These are phyloP conservation scores for Exophiala viscosa DNA, from an alignment of 2,329 filamentous ascomycete genomes.

Conservation along the genomic window DNA sequence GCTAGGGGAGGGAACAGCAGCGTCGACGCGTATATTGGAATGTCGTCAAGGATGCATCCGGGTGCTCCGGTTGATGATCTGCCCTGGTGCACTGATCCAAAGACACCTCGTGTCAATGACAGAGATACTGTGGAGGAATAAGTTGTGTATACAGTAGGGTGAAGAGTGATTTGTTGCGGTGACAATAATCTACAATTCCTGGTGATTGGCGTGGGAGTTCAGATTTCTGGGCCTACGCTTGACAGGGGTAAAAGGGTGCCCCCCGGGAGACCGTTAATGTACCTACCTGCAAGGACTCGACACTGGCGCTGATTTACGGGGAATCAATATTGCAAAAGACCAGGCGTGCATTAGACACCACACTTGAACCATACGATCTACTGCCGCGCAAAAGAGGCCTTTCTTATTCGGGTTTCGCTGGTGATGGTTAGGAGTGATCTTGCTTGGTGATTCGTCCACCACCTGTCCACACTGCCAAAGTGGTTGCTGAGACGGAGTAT, in stretches of 20 bases:
- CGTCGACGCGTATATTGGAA: constrained; percentile 15
- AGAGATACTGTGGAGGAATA: not conserved
- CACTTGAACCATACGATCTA: constrained; percentile 2
- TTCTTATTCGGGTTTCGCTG: not conserved
- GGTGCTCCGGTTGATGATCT: constrained; percentile 8
- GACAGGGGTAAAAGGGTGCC: not conserved
- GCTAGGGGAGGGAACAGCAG: constrained; percentile 7
- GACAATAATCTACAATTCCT: constrained; percentile 2
- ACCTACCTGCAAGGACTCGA: not conserved
- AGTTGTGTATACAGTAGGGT: not conserved
- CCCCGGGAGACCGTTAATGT: not conserved
- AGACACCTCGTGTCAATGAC: constrained; percentile 2
- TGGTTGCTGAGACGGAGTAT: not conserved
- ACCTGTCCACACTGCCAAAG: not conserved
- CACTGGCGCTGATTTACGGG: not conserved
- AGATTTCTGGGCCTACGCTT: not conserved
- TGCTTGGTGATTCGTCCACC: not conserved
- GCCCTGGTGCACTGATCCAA: constrained; percentile 1
- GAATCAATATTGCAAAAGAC: not conserved
- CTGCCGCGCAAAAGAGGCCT: not conserved
- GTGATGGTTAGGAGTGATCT: not conserved
- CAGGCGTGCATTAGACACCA: not conserved
- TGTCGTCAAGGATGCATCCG: constrained; percentile 17
- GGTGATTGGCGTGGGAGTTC: not conserved
- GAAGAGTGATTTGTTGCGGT: not conserved